Evolutionary conservation across 441 rosid species (phyloP).

Genomic region (Aquilaria agallochum): DNA sequence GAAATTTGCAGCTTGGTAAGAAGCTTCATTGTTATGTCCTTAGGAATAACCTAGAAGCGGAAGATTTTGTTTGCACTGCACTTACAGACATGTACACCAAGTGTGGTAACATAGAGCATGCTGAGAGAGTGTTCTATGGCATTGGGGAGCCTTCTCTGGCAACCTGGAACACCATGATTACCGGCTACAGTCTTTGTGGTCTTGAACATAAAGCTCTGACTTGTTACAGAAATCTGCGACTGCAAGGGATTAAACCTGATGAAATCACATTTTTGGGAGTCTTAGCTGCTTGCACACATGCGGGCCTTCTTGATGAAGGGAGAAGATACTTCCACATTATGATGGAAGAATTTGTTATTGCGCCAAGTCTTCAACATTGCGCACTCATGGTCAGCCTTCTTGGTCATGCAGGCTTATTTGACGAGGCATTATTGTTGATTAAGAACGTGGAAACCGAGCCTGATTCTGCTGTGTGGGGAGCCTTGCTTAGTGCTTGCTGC

Average conservation of each 20-base stretch:
- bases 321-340: constrained; percentile 48
- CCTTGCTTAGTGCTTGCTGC: constrained; percentile 66
- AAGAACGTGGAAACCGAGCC: constrained; percentile 44
- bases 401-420: constrained; percentile 55
- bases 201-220: constrained; percentile 47
- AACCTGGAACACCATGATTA: constrained; percentile 75
- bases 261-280: constrained; percentile 71
- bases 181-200: constrained; percentile 67
- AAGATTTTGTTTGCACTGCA: constrained; percentile 74
- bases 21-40: constrained; percentile 52
- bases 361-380: constrained; percentile 64
- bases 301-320: constrained; percentile 64
- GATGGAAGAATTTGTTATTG: constrained; percentile 46
- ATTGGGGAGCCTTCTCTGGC: constrained; percentile 51
- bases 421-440: constrained; percentile 51
- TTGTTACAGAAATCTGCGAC: constrained; percentile 47
- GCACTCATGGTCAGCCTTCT: constrained; percentile 74
- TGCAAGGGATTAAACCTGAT: constrained; percentile 53
- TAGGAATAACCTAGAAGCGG: constrained; percentile 45
- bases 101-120: constrained; percentile 54
- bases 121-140: constrained; percentile 57
- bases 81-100: constrained; percentile 78
- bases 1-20: constrained; percentile 54
- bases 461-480: constrained; percentile 84
- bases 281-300: constrained; percentile 71